Conservation (phyloP, 78 protist genomes). For the Isochrysis galbana region DNA sequence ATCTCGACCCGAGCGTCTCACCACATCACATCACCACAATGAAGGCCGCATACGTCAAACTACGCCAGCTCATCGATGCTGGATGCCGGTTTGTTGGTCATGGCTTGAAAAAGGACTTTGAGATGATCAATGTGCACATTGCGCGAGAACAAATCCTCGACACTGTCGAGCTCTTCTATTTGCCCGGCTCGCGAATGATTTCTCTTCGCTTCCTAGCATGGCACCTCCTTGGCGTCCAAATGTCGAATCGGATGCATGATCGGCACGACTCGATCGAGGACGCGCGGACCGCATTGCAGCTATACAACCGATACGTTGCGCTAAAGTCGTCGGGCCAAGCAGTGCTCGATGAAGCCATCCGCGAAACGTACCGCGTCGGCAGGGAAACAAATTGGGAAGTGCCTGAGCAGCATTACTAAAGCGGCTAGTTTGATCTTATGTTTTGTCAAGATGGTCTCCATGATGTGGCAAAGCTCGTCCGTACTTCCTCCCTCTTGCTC, state of each 20-base stretch:
- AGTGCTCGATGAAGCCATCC: not conserved
- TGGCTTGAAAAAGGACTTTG: constrained; percentile 34
- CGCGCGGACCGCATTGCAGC: constrained; percentile 15
- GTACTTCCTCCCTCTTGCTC: too few relatives aligned
- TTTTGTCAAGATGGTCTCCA: too few relatives aligned
- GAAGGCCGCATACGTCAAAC: constrained; percentile 25
- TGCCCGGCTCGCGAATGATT: not conserved
- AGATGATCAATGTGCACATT: constrained; percentile 4
- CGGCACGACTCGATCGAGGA: constrained; percentile 35
- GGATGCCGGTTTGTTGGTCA: constrained; percentile 29
- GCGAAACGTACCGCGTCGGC: not conserved
- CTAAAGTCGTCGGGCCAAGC: not conserved
- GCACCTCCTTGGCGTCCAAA: not conserved
- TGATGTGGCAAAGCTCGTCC: too few relatives aligned
- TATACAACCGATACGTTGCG: not conserved
- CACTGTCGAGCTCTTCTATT: constrained; percentile 26
- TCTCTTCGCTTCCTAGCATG: constrained; percentile 26
- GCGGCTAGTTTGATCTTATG: too few relatives aligned
- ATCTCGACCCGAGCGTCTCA: constrained; percentile 25
- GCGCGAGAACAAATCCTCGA: constrained; percentile 15
- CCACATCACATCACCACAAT: not conserved
- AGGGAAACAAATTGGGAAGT: not conserved
- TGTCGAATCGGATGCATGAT: not conserved
- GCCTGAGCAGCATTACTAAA: too few relatives aligned
- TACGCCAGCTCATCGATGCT: not conserved